Evolutionary conservation across 1,284 basidiomycete genomes (phyloP), one percentile per base, ranked within the genome.

Genomic region (Sphaerobolus stellatus): DNA sequence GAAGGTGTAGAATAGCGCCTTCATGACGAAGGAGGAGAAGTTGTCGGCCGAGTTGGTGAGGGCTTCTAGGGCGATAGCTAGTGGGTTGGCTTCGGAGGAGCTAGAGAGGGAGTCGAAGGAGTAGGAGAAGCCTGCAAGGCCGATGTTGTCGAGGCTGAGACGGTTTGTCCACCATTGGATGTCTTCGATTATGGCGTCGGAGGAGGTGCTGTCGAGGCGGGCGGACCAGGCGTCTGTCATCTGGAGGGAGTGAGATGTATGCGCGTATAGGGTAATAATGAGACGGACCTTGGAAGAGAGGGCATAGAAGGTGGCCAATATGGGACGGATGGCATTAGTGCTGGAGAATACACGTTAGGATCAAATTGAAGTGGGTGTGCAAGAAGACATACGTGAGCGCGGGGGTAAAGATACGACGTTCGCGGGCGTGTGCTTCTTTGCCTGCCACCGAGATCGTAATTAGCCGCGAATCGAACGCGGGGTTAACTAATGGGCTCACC

Each of bases 21-120:
- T 77, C 74, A 82, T 83, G 60, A 82, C 84, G 60, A 83, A 83
- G 1, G 82, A 81, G 44, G 77, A 75, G n/a, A 65, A 62, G 31
- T 73, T 80, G 61, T 80, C 75, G 61, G 82, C 75, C 36, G 77
- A 78, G 63, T 83, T 84, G 16, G 81, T 84, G 29, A 83, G 68
- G 29, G 74, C 74, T 58, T 83, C 81, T 38, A 83, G 64, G 13
- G 81, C 71, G 56, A 76, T 71, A 16, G 78, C 73, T 7, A 83
- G 64, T 18, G 55, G 25, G 34, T 43, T 54, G 22, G 16, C n/a
- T 14, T 24, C 24, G 31, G 36, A 34, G 2, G 53, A 54, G 41
- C 49, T 50, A 20, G 71, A 63, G 60, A 79, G 74, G 50, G 83
- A 81, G 62, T 83, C 77, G 54, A 81, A 76, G 1, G 76, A 79